Conservation (phyloP, 2,329 filamentous ascomycete species). For the Parastagonospora avenae region DNA sequence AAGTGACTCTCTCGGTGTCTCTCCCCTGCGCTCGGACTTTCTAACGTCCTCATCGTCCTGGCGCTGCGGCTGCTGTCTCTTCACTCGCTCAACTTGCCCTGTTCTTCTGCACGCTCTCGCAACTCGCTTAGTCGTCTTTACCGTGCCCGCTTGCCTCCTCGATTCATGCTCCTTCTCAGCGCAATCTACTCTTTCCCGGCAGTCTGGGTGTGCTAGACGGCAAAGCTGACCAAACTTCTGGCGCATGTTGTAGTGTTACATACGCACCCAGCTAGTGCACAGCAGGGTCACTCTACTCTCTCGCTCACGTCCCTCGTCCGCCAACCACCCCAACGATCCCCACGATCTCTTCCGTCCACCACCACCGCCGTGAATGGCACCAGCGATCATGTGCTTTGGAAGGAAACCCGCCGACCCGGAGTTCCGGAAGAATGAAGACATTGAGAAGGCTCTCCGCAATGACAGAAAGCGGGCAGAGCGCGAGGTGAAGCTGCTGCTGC, state of each 20-base stretch:
- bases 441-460: conserved; percentile 82
- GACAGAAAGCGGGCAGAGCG: conserved; percentile 86
- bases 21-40: neutral
- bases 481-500: conserved; percentile 90
- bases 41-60: neutral
- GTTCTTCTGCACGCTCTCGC: neutral
- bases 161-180: too few species aligned
- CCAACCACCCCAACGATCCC: neutral
- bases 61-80: neutral
- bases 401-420: conserved; percentile 55
- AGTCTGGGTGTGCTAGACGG: neutral
- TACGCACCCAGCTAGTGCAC: neutral
- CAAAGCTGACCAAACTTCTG: neutral
- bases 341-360: neutral
- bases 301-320: conserved; percentile 7
- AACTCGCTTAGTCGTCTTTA: neutral
- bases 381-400: conserved; percentile 59
- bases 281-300: conserved; percentile 5
- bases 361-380: conserved; percentile 35
- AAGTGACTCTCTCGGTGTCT: too few species aligned
- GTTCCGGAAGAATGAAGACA: conserved; percentile 65
- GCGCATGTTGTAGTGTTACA: neutral
- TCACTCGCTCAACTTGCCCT: neutral
- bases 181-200: neutral
- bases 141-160: neutral